Evolutionary conservation across 2,329 filamentous ascomycete species (phyloP).

Genomic region (Neopestalotiopsis sp.): DNA sequence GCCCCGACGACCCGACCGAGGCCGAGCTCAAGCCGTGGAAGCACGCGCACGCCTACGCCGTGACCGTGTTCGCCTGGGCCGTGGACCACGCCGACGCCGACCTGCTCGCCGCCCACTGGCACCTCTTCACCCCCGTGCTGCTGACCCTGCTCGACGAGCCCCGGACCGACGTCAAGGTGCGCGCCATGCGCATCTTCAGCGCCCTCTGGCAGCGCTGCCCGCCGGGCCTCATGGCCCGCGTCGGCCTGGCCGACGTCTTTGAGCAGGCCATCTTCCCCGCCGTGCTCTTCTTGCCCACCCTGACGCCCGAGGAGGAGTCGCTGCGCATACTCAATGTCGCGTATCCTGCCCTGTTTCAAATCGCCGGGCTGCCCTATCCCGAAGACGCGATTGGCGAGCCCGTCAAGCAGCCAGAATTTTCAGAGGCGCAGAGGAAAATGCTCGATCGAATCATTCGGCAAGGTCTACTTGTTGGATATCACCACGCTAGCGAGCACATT

Average conservation of each 20-base stretch:
- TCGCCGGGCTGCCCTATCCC: conserved; percentile 48
- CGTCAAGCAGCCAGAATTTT: conserved; percentile 21
- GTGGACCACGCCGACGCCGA: conserved; percentile 50
- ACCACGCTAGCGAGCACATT: conserved; percentile 64
- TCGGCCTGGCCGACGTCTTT: conserved; percentile 71
- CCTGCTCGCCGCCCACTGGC: conserved; percentile 64
- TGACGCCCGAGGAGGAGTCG: conserved; percentile 78
- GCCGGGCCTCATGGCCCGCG: conserved; percentile 57
- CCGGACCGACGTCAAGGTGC: conserved; percentile 54
- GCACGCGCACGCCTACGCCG: conserved; percentile 51
- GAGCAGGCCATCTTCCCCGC: conserved; percentile 72
- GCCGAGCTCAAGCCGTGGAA: conserved; percentile 64
- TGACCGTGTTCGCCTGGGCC: conserved; percentile 67
- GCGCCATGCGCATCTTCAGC: conserved; percentile 60
- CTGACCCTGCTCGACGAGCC: conserved; percentile 72
- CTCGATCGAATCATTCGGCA: conserved; percentile 61
- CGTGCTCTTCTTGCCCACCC: conserved; percentile 75
- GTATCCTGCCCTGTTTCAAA: conserved; percentile 68
- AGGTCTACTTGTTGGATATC: conserved; percentile 59
- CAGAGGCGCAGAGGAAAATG: conserved; percentile 38
- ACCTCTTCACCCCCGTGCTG: conserved; percentile 71
- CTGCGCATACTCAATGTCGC: conserved; percentile 65
- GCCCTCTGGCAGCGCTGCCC: conserved; percentile 62
- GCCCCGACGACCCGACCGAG: conserved; percentile 41
- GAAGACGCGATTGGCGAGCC: conserved; percentile 24